Conservation (phyloP, 2,329 filamentous ascomycete genomes). For the Diplodia seriata region DNA sequence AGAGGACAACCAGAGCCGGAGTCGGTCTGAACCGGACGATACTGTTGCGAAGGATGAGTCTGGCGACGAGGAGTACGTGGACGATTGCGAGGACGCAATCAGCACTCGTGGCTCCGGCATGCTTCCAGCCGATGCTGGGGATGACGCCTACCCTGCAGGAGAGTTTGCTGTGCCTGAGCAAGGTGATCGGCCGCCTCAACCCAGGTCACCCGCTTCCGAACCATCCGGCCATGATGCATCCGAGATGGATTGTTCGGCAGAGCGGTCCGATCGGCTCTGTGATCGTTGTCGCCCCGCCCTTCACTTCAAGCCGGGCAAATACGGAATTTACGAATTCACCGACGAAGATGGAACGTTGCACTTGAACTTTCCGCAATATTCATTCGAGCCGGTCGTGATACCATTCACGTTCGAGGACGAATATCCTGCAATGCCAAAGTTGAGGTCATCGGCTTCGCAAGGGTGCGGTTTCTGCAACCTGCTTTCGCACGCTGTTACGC, state of each 20-base stretch:
- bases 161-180: too few species aligned
- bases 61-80: too few species aligned
- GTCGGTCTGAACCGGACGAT: too few species aligned
- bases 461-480: not conserved
- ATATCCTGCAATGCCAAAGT: not conserved
- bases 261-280: not conserved
- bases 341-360: not conserved
- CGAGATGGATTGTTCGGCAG: not conserved
- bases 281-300: not conserved
- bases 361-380: too few species aligned
- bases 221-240: not conserved
- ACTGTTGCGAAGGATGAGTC: too few species aligned
- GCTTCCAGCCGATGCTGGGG: too few species aligned
- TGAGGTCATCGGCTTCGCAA: not conserved
- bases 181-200: too few species aligned
- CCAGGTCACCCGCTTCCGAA: fast-evolving
- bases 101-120: too few species aligned
- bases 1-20: too few species aligned
- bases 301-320: not conserved
- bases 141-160: too few species aligned
- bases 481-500: not conserved
- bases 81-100: too few species aligned
- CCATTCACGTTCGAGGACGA: not conserved
- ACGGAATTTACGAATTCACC: not conserved
- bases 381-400: not conserved